These are phyloP conservation scores for Cardiosporidium cionae DNA, from an alignment of 169 alveolate species.

Conservation along the genomic window DNA sequence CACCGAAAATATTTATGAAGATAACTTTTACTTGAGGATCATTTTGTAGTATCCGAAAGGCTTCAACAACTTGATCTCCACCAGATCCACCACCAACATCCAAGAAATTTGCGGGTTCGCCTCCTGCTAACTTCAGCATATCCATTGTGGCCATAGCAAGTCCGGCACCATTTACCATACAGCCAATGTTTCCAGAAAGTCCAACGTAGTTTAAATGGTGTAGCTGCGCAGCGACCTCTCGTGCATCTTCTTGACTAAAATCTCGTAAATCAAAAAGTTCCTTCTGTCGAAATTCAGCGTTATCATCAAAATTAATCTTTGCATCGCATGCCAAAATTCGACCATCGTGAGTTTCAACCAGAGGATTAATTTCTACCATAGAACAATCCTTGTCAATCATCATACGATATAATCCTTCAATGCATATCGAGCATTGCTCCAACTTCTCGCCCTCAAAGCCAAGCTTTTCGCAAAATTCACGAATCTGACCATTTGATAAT, in stretches of 20 bases:
- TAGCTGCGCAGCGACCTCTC: conserved; percentile 81
- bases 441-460: conserved; percentile 35
- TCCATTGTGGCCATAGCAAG: conserved; percentile 98
- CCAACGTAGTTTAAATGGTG: conserved; percentile 83
- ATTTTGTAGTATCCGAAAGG: conserved; percentile 71
- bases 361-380: conserved; percentile 88
- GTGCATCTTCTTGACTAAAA: conserved; percentile 57
- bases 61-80: conserved; percentile 74
- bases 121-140: conserved; percentile 59
- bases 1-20: conserved; percentile 90
- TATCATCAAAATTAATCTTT: conserved; percentile 89
- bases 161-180: conserved; percentile 94
- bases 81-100: conserved; percentile 95
- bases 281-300: conserved; percentile 86
- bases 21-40: conserved; percentile 68
- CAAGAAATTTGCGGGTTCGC: conserved; percentile 90
- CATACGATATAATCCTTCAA: conserved; percentile 50
- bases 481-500: conserved; percentile 15
- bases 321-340: conserved; percentile 83
- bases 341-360: conserved; percentile 74
- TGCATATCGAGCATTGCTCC: conserved; percentile 8
- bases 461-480: conserved; percentile 35
- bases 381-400: conserved; percentile 81
- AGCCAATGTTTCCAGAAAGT: conserved; percentile 80
- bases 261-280: conserved; percentile 36